phyloP scores from a whole-genome alignment of 2,329 filamentous ascomycete species.

The Neopestalotiopsis sp. region DNA sequence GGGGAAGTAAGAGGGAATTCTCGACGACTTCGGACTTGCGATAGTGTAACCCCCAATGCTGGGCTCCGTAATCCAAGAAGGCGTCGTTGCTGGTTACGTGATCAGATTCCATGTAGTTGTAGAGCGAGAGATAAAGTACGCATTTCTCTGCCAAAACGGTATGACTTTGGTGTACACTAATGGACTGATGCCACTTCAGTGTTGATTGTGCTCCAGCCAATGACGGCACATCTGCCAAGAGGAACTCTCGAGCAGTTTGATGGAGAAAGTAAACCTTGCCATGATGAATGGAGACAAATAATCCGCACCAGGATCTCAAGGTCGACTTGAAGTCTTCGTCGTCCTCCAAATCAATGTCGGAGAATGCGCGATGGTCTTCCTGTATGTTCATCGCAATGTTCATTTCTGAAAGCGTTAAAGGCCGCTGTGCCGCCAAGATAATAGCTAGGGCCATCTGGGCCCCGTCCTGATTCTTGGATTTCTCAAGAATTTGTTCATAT shows the following conservation, averaged over 20 bases:
- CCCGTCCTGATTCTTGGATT: constrained; percentile 18
- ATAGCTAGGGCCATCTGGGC: constrained; percentile 30
- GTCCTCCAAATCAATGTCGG: constrained; percentile 14
- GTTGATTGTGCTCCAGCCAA: background rate
- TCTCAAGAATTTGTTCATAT: constrained; percentile 36
- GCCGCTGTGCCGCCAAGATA: constrained; percentile 33
- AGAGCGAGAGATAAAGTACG: background rate
- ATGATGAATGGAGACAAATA: constrained; percentile 36
- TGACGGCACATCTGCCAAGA: constrained; percentile 25
- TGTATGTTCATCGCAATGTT: constrained; percentile 29
- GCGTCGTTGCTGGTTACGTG: background rate
- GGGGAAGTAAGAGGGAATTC: background rate
- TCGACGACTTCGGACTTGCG: background rate
- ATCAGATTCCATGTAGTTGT: background rate
- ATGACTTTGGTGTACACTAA: background rate
- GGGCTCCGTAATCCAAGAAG: background rate
- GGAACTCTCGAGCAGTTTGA: constrained; percentile 40
- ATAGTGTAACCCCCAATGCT: background rate
- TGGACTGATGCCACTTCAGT: background rate
- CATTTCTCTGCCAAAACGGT: constrained; percentile 6
- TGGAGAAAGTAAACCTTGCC: constrained; percentile 38
- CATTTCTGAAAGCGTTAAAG: constrained; percentile 35
- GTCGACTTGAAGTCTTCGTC: constrained; percentile 25
- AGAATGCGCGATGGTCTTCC: background rate
- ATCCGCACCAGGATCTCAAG: constrained; percentile 32